These are phyloP conservation scores for Cladorrhinum sp. DNA, from an alignment of 2,329 filamentous ascomycete species.

Conservation along the genomic window DNA sequence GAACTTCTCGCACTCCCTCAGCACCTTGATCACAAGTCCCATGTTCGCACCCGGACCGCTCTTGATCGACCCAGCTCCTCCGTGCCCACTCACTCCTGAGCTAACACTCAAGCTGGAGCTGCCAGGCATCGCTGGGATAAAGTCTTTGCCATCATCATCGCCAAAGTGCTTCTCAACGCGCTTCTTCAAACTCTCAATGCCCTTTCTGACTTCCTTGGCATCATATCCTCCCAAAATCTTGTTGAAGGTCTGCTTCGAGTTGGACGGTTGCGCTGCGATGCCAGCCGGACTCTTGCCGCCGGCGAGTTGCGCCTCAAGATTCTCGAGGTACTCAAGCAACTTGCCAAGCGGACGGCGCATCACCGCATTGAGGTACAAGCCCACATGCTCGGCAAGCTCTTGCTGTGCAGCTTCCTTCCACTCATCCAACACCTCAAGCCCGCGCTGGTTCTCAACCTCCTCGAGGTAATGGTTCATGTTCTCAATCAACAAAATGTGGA, in stretches of 20 bases:
- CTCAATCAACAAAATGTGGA: constrained; percentile 94
- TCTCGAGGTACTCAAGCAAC: constrained; percentile 86
- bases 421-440: constrained; percentile 72
- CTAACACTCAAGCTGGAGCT: constrained; percentile 33
- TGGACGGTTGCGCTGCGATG: constrained; percentile 77
- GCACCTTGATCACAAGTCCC: constrained; percentile 55
- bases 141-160: constrained; percentile 58
- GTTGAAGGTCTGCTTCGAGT: constrained; percentile 78
- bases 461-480: constrained; percentile 99
- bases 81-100: background rate
- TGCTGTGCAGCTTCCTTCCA: constrained; percentile 76
- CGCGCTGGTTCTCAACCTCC: constrained; percentile 75
- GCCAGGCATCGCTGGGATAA: constrained; percentile 49
- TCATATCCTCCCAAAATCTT: constrained; percentile 81
- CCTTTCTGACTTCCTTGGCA: constrained; percentile 78
- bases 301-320: constrained; percentile 70
- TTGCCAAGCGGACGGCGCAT: constrained; percentile 87
- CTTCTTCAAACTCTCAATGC: constrained; percentile 85
- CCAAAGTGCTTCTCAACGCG: constrained; percentile 97
- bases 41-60: constrained; percentile 28
- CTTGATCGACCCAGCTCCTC: constrained; percentile 1
- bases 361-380: constrained; percentile 80
- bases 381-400: constrained; percentile 84
- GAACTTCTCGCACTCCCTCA: constrained; percentile 60
- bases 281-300: constrained; percentile 56